A percentile compares a stretch with the other conserved stretches of the same genome.
phyloP scores from a whole-genome alignment of 148 eudicot species.

The Persicaria tinctoria region DNA sequence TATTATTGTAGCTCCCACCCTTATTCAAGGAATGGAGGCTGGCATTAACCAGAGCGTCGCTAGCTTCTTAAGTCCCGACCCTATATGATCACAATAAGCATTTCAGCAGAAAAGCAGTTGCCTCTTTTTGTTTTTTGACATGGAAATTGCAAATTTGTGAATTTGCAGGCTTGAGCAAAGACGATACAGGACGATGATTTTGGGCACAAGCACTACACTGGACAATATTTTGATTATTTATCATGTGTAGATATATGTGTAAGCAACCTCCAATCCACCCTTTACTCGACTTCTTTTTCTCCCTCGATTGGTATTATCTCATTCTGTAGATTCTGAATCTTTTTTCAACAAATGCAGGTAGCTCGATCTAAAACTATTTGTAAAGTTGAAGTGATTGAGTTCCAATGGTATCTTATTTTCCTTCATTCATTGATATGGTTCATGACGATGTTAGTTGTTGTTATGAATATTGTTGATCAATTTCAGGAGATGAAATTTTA shows the following conservation, averaged over 20 bases:
- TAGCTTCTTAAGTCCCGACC: too few species aligned
- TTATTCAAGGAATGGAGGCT: too few species aligned
- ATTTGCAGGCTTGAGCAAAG: constrained; percentile 21
- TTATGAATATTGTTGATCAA: not conserved
- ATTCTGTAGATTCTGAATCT: not conserved
- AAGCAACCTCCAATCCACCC: constrained; percentile 3
- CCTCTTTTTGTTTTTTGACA: not conserved
- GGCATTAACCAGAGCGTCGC: too few species aligned
- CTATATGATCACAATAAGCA: not conserved
- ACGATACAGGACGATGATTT: constrained; percentile 20
- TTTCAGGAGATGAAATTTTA: not conserved
- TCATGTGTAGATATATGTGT: constrained; percentile 24
- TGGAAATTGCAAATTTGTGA: not conserved
- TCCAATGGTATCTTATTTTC: not conserved
- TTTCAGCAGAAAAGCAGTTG: not conserved
- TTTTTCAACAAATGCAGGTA: constrained; percentile 21
- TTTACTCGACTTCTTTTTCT: not conserved
- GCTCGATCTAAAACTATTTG: constrained; percentile 22
- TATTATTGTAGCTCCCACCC: too few species aligned
- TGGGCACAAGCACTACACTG: constrained; percentile 22
- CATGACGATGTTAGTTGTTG: not conserved
- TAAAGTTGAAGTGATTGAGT: constrained; percentile 24
- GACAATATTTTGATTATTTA: constrained; percentile 27
- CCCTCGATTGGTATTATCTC: not conserved
- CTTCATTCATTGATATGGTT: not conserved